A percentile compares a stretch with the other conserved stretches of the same genome.
Evolutionary conservation across 2,329 filamentous ascomycete species (phyloP).

Genomic region (Epichloe gansuensis): DNA sequence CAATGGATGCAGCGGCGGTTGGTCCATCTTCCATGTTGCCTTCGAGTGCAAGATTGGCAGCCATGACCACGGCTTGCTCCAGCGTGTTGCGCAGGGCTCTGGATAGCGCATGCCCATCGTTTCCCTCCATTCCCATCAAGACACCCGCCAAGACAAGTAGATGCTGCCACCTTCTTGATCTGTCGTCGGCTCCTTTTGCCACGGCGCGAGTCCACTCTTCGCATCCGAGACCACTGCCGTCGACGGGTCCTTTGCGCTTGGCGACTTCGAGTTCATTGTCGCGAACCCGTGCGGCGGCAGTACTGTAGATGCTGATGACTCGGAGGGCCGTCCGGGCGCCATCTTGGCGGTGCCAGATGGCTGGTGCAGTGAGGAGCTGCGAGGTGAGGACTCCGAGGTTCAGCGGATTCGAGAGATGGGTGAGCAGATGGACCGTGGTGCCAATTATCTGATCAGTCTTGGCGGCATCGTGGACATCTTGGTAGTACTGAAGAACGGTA

Average conservation of each 20-base stretch:
- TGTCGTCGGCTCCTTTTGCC: slow-evolving; percentile 43
- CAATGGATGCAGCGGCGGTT: slow-evolving; percentile 39
- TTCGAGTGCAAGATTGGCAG: slow-evolving; percentile 63
- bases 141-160: slow-evolving; percentile 69
- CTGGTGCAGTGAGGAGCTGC: slow-evolving; percentile 58
- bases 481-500: slow-evolving; percentile 49
- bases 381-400: slow-evolving; percentile 63
- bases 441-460: slow-evolving; percentile 47
- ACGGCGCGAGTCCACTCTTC: slow-evolving; percentile 46
- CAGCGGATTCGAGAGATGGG: slow-evolving; percentile 59
- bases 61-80: slow-evolving; percentile 60
- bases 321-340: slow-evolving; percentile 51
- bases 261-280: slow-evolving; percentile 31
- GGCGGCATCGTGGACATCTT: slow-evolving; percentile 37
- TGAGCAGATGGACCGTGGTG: slow-evolving; percentile 55
- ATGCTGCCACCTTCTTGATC: slow-evolving; percentile 67
- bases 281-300: slow-evolving; percentile 45
- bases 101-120: slow-evolving; percentile 52
- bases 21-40: slow-evolving; percentile 27
- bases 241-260: slow-evolving; percentile 18
- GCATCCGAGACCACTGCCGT: slow-evolving; percentile 32
- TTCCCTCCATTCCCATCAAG: slow-evolving; percentile 61
- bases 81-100: slow-evolving; percentile 52
- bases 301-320: slow-evolving; percentile 60
- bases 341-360: slow-evolving; percentile 53